These are phyloP conservation scores for Verticillium alfalfae DNA, from an alignment of 2,329 filamentous ascomycete species.

Conservation along the genomic window DNA sequence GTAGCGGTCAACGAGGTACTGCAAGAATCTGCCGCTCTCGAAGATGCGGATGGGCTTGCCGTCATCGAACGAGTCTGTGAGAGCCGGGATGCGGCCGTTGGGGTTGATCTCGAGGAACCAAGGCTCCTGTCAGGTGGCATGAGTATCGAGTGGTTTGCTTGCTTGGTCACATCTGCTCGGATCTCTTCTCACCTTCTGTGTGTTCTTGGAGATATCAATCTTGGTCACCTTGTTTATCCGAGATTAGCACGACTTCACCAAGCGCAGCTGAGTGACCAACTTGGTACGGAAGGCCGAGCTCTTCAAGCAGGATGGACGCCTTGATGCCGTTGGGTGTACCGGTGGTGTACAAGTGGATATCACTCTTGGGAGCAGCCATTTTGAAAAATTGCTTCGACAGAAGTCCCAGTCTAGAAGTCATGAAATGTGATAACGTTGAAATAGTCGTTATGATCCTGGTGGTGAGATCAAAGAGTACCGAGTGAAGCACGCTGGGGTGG, in stretches of 20 bases:
- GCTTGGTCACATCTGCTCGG: conserved; percentile 1
- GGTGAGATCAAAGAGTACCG: neutral
- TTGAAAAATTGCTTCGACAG: conserved; percentile 16
- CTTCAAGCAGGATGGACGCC: conserved; percentile 79
- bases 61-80: conserved; percentile 74
- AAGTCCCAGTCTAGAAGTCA: neutral
- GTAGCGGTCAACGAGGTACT: conserved; percentile 78
- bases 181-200: conserved; percentile 7
- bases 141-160: neutral
- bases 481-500: neutral
- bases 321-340: conserved; percentile 90
- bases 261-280: conserved; percentile 22
- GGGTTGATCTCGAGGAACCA: conserved; percentile 93
- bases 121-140: conserved; percentile 38
- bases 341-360: conserved; percentile 77
- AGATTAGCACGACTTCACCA: neutral
- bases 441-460: neutral
- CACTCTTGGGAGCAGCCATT: conserved; percentile 41
- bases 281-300: conserved; percentile 79
- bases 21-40: conserved; percentile 77
- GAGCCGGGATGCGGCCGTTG: conserved; percentile 83
- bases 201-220: conserved; percentile 66
- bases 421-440: neutral
- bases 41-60: conserved; percentile 72
- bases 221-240: conserved; percentile 36